Base-by-base conservation (phyloP, 768 basidiomycete species). In the Pleurotus citrinopileatus region DNA sequence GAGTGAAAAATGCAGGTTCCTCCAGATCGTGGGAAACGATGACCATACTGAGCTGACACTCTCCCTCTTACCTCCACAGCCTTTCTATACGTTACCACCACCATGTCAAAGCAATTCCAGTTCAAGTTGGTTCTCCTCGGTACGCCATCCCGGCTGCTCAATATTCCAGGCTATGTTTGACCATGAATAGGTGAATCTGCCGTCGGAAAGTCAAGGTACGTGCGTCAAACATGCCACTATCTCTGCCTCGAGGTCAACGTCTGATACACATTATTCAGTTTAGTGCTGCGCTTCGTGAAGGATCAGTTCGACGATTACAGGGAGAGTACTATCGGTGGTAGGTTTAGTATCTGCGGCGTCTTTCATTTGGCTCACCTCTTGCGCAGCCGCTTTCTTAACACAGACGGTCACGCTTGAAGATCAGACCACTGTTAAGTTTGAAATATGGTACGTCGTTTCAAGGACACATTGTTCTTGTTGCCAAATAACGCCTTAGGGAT, bases 91-190 rank as follows among this genome's bases (percentile, higher is more conserved):
- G 17, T 22, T 13, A 42, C 48, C 52, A 57, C 59, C 60, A 72
- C 72, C 72, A 95, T 94, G 92, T 91, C 92, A 56, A 91, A 90
- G 70, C 91, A 94, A 73, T 90, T 81, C 61, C 91, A 93, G 72
- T 97, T 96, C 78, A 98, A 98, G 70, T 89, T 98, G 60, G 96
- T 98, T 59, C 83, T 98, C 42, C 83, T 98, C 58, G 97, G 97
- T 91, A 57, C 20, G 57, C 50, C 13, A 19, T 8, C 38, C 40
- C 19, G n/a, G 20, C 38, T 12, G 37, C 42, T 34, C 19, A n/a
- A 22, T 52, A 42, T 37, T 42, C 20, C 48, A n/a, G 23, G 58
- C 61, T 29, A 65, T 59, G 9, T 52, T 54, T 12, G 43, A 55
- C 32, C 15, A 56, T 22, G 42, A 54, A 23, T 65, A 97, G 94